Evolutionary conservation across 176 grass and related monocot genomes (phyloP), one percentile per base, ranked within the genome.

Genomic region (Luzula sylvatica): DNA sequence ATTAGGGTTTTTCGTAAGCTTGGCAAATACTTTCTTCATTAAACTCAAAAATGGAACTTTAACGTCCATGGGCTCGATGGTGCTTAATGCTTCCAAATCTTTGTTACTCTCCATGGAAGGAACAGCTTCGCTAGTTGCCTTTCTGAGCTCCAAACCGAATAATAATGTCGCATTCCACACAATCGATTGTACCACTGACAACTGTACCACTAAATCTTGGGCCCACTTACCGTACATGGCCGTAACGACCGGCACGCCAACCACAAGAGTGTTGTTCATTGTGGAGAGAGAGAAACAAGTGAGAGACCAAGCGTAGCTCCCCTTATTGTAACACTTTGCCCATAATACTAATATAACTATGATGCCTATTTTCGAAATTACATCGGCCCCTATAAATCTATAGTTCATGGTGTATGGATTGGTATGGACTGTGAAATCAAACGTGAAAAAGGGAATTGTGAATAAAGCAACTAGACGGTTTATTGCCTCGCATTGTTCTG

Each of bases 211-310:
- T 38, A 96, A 62, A 55, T 96, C 84, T 42, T 87, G 80, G 42
- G 84, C 90, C 90, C 90, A 95, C 30, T 77, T 56, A 22, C 90
- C 90, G 60, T 96, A 96, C 84, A 96, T 86, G 68, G 77, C 90
- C 43, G 67, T 68, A 38, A 88, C 27, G 40, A 96, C 76, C 58
- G 90, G 84, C 64, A 78, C 84, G 26, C 90, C 89, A 2, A 95
- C 83, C 3, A 96, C 67, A 32, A 96, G 77, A 30, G 84, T 82
- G 80, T 96, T 96, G 68, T 77, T 86, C 23, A 86, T 83, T 18
- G 85, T 24, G 0, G 68, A 73, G 11, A 95, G 90, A 32, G 90
- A 88, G 79, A 88, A 95, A 7, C 54, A 39, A 26, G 90, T 95
- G 73, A 88, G 52, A 67, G 72, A 79, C 72, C 65, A 81, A 60